Evolutionary conservation across 306 rosid genomes (phyloP), one percentile per base, ranked within the genome.

Genomic region (Cucurbita pepo): DNA sequence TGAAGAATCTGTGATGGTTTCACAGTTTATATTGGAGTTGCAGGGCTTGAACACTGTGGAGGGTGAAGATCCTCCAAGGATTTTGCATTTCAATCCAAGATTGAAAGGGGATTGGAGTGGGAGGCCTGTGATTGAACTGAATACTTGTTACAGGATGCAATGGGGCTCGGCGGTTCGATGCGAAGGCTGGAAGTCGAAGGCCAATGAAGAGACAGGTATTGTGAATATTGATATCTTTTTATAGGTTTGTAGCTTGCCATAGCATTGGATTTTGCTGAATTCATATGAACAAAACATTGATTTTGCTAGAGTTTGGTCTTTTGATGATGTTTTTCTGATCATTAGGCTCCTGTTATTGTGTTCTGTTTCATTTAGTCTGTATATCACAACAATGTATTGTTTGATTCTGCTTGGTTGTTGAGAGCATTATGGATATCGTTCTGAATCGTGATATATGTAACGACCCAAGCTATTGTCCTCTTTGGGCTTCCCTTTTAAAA

Each of bases 71-170:
- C 99, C 99, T 16, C 99, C 99, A 0, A 81, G 85, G 84, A 81
- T 94, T 63, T 59, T 94, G 84, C 99, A 94, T 79, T 87, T 94
- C 43, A 94, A 94, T 77, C 99, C 99, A 19, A 82, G 99, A 73
- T 79, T 91, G 86, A 83, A 43, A 41, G 99, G 99, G 34, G 99
- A 94, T 83, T 94, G 99, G 99, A 88, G 96, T 66, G 90, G 88
- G 15, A 91, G 69, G 65, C 97, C 97, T 2, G 96, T 94, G 21
- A 83, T 94, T 77, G 99, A 94, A 84, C 83, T 81, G 18, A 94
- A 94, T 72, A 91, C 97, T 9, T 91, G 99, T 82, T 94, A 94
- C 56, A 76, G 99, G 71, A 90, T 90, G 99, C 99, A 94, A 73
- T 94, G 99, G 99, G 97, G 96, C 0, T 56, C 91, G 6, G 80